Evolutionary conservation across 768 basidiomycete genomes (phyloP).

Genomic region (Lentinula sp.): DNA sequence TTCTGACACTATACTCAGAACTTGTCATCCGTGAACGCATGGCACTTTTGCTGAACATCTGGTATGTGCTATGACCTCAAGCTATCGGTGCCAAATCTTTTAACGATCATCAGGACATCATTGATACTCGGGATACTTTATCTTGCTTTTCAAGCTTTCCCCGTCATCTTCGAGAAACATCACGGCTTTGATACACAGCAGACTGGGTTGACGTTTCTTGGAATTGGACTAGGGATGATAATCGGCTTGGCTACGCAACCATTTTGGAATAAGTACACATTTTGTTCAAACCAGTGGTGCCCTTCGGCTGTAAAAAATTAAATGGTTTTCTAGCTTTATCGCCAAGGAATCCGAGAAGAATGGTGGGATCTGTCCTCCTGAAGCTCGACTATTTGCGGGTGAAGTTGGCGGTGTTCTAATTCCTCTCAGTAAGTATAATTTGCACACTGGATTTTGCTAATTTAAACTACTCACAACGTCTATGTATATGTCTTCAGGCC

Average conservation of each 20-base stretch:
- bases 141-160: slow-evolving; percentile 53
- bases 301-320: slow-evolving; percentile 34
- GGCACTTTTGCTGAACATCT: slow-evolving; percentile 65
- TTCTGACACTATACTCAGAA: slow-evolving; percentile 30
- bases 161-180: slow-evolving; percentile 46
- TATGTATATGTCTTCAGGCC: slow-evolving; percentile 29
- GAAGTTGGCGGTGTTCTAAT: slow-evolving; percentile 62
- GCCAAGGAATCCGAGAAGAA: slow-evolving; percentile 29
- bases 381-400: slow-evolving; percentile 59
- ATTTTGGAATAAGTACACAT: slow-evolving; percentile 35
- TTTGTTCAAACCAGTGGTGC: background rate
- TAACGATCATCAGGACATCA: slow-evolving; percentile 51
- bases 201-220: slow-evolving; percentile 54
- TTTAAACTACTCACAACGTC: too few species aligned
- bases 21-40: slow-evolving; percentile 65
- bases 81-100: slow-evolving; percentile 33
- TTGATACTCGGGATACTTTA: slow-evolving; percentile 60
- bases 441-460: slow-evolving; percentile 23
- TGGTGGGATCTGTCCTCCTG: slow-evolving; percentile 50
- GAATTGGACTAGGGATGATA: slow-evolving; percentile 53
- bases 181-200: slow-evolving; percentile 44
- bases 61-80: slow-evolving; percentile 38
- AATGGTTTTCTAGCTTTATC: slow-evolving; percentile 32
- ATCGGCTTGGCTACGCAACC: slow-evolving; percentile 26
- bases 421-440: slow-evolving; percentile 49